Base-by-base conservation (phyloP, 805 yeast species). In the Metschnikowia lachancei region DNA sequence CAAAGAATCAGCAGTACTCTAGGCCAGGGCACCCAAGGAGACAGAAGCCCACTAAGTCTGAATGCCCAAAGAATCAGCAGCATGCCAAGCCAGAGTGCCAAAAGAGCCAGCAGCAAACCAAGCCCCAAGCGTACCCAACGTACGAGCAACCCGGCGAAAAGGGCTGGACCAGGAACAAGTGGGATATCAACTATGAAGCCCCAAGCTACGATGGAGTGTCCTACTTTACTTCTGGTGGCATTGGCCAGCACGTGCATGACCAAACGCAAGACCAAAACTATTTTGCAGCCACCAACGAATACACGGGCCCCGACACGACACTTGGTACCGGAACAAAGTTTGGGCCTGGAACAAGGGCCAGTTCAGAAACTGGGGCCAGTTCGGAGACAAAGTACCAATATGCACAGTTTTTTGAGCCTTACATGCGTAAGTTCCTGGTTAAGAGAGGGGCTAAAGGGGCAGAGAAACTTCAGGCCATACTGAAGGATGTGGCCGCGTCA, bases 331-430 rank as follows among this genome's bases (percentile, higher is more conserved):
- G 46, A 20, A 18, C 43, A 12, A 44, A 18, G 17, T 24, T 17
- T 22, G 39, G 35, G 13, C 31, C 34, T 29, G 34, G 33, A 12
- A 37, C 46, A 7, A 17, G 20, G 26, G 42, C 36, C 14, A 43
- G 41, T 33, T 30, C 46, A 12, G 42, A 32, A 11, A 32, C 42
- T 10, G 5, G 20, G 42, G 42, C 43, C 35, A 44, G 43, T 30
- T 14, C 39, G 28, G 43, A 38, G 30, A 38, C 39, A 6, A 44
- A 44, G 33, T 45, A 34, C 16, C 39, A 39, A 24, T 51, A 53
- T 22, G 51, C 51, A 12, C 48, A 38, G 30, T 51, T 31, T 45
- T 51, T 51, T 33, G 56, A 53, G 45, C 47, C 46, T 30, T 53
- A 53, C 39, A 46, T 51, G 41, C 39, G 45, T 10, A 49, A 35